Evolutionary conservation across 73 alveolate genomes (phyloP), one percentile per base, ranked within the genome.

Genomic region (Blepharisma japonicum): DNA sequence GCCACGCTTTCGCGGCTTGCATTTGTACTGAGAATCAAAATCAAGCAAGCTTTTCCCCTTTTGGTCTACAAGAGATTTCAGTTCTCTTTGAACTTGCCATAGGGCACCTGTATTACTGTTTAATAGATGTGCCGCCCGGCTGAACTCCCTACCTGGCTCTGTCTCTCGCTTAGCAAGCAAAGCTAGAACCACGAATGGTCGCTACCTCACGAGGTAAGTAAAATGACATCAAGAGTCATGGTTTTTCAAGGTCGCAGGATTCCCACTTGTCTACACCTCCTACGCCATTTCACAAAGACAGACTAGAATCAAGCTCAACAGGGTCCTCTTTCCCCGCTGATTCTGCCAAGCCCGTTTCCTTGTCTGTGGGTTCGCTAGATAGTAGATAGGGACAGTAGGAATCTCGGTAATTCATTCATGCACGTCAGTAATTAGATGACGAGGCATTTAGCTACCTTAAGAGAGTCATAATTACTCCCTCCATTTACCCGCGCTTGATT

Each of bases 311-410:
- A 95, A 95, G 98, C 98, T 95, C 98, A 95, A 94, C 99, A 95
- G 99, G 98, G 98, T 95, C 99, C 94, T 95, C 99, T 94, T 95
- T 95, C 99, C 98, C 98, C 99, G 98, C 98, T 94, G 98, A 92
- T 94, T 95, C 85, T 90, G 90, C 99, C 98, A 95, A 95, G 98
- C 98, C 99, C 98, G 98, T n/a, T 95, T 91, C 98, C 99, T 95
- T 94, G 98, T 98, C 98, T 94, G 98, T 94, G 96, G 98, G 94
- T 94, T 94, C 98, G 98, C 98, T 94, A 94, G 98, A 92, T 86
- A 91, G 99, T 90, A 92, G 98, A 92, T 95, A 95, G 98, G 99
- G 99, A 95, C 99, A 95, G 99, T 94, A 97, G 98, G 97, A 95
- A 95, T 91, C 99, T 95, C 99, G 97, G 93, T 93, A 86, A 94